These are phyloP conservation scores for Dactylellina sp. DNA, from an alignment of 2,329 filamentous ascomycete genomes.

Conservation along the genomic window DNA sequence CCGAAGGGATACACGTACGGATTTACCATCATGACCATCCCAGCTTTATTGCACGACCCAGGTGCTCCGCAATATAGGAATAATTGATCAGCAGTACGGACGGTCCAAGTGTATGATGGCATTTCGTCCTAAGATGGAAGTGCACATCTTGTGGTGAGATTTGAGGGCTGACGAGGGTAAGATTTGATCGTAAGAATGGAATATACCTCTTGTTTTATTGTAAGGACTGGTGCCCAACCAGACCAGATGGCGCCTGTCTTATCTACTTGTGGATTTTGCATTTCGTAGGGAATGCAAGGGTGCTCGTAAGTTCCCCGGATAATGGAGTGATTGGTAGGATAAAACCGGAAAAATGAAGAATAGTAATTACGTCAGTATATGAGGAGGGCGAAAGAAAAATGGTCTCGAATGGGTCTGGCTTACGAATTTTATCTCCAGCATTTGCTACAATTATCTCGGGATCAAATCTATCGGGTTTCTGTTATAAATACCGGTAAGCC, in stretches of 20 bases:
- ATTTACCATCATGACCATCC: slow-evolving; percentile 83
- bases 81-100: slow-evolving; percentile 72
- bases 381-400: neutral
- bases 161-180: neutral
- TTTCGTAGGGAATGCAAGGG: slow-evolving; percentile 75
- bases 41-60: slow-evolving; percentile 72
- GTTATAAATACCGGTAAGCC: too few relatives aligned
- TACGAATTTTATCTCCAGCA: slow-evolving; percentile 68
- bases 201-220: slow-evolving; percentile 66
- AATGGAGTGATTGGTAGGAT: slow-evolving; percentile 74
- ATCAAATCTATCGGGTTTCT: slow-evolving; percentile 63
- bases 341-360: slow-evolving; percentile 70
- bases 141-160: too few relatives aligned
- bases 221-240: slow-evolving; percentile 66
- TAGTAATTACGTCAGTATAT: slow-evolving; percentile 36
- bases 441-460: slow-evolving; percentile 63
- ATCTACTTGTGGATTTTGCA: slow-evolving; percentile 65
- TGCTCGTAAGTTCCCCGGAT: slow-evolving; percentile 70
- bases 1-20: slow-evolving; percentile 65
- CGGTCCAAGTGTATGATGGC: slow-evolving; percentile 64
- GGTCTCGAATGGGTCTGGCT: neutral
- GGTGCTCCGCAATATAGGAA: slow-evolving; percentile 79
- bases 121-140: slow-evolving; percentile 35
- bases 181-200: too few relatives aligned
- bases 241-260: slow-evolving; percentile 68